Percentiles rank a stretch among this genome's conserved stretches.
Evolutionary conservation across 306 rosid species (phyloP).

Genomic region (Ammopiptanthus mongolicus): DNA sequence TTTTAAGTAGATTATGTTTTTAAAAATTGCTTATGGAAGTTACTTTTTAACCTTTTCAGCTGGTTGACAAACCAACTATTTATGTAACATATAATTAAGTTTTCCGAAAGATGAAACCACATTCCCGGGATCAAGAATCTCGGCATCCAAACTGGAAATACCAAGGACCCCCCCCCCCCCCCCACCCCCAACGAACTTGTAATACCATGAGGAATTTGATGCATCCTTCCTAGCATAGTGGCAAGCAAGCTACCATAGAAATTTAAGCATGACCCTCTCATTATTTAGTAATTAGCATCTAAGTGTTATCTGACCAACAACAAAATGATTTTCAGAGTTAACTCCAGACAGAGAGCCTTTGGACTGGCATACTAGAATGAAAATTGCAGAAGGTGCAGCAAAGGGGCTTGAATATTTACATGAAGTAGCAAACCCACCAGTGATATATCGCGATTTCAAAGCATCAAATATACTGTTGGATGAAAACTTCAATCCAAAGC

Average conservation of each 20-base stretch:
- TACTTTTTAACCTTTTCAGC: neutral
- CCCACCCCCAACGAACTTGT: too few relatives aligned
- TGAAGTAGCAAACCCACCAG: constrained; percentile 72
- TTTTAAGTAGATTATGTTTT: neutral
- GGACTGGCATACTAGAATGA: constrained; percentile 78
- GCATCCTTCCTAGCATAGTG: neutral
- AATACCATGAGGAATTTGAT: neutral
- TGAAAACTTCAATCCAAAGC: constrained; percentile 62
- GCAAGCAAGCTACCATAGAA: neutral
- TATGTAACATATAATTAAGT: neutral
- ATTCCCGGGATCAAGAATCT: neutral
- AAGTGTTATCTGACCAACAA: neutral
- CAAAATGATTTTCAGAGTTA: constrained; percentile 38
- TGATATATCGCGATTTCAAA: constrained; percentile 87
- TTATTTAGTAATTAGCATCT: neutral
- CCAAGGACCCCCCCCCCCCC: neutral
- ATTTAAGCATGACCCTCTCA: neutral
- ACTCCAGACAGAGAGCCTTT: constrained; percentile 32
- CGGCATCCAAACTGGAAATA: neutral
- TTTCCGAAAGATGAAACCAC: neutral
- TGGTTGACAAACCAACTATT: neutral
- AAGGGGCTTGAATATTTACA: constrained; percentile 84
- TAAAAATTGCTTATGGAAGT: neutral
- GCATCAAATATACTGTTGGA: constrained; percentile 79
- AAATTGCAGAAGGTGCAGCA: constrained; percentile 82